Evolutionary conservation across 2,329 filamentous ascomycete species (phyloP).

Genomic region (Colletotrichum spaethianum): DNA sequence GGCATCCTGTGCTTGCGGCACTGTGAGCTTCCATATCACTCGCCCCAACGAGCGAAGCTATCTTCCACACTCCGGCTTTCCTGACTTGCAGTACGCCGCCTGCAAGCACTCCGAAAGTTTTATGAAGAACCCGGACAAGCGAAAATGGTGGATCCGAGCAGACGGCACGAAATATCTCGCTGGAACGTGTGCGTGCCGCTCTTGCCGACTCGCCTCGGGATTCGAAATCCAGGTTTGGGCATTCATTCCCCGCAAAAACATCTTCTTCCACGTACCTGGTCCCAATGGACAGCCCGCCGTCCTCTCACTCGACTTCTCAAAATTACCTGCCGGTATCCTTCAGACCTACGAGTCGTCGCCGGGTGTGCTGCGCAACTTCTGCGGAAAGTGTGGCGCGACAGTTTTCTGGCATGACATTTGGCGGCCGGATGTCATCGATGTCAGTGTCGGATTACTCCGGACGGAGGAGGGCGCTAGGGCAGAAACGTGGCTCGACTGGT

Average conservation of each 20-base stretch:
- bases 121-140: slow-evolving; percentile 60
- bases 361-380: slow-evolving; percentile 73
- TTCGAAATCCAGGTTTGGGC: slow-evolving; percentile 77
- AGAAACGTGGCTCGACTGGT: slow-evolving; percentile 75
- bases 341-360: slow-evolving; percentile 68
- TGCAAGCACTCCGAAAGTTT: neutral
- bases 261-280: slow-evolving; percentile 57
- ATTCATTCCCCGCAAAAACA: slow-evolving; percentile 73
- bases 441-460: slow-evolving; percentile 72
- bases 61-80: slow-evolving; percentile 61
- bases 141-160: slow-evolving; percentile 73
- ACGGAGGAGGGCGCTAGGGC: slow-evolving; percentile 67
- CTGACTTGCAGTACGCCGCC: slow-evolving; percentile 56
- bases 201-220: slow-evolving; percentile 72
- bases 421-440: slow-evolving; percentile 71
- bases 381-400: slow-evolving; percentile 72
- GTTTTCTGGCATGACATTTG: slow-evolving; percentile 73
- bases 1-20: slow-evolving; percentile 48
- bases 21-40: slow-evolving; percentile 69
- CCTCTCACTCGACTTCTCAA: slow-evolving; percentile 52
- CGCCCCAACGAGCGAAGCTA: slow-evolving; percentile 64
- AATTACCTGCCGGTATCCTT: slow-evolving; percentile 58
- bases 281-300: neutral
- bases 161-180: slow-evolving; percentile 67
- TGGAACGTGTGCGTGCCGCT: slow-evolving; percentile 72